A percentile compares a stretch with the other conserved stretches of the same genome.
Evolutionary conservation across 805 yeast genomes (phyloP).

Genomic region (Candida tammaniensis): DNA sequence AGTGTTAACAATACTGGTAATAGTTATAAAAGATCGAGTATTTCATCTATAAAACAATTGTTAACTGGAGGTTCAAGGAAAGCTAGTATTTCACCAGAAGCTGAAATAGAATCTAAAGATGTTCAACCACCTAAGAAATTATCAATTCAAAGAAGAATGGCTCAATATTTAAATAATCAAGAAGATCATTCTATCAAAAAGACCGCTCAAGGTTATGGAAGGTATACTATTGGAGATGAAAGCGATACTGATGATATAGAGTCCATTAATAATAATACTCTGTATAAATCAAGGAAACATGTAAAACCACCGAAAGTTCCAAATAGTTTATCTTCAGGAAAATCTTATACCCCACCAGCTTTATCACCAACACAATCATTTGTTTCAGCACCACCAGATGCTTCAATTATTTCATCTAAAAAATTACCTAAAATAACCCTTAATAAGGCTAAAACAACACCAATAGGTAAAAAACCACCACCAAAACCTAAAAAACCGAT

Average conservation of each 20-base stretch:
- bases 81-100: slow-evolving; percentile 11
- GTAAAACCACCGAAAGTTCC: slow-evolving; percentile 39
- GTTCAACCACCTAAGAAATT: slow-evolving; percentile 18
- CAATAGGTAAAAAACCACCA: slow-evolving; percentile 37
- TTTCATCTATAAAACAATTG: slow-evolving; percentile 28
- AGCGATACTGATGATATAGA: slow-evolving; percentile 33
- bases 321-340: slow-evolving; percentile 21
- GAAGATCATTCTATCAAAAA: slow-evolving; percentile 47
- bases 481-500: slow-evolving; percentile 67
- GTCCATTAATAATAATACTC: slow-evolving; percentile 24
- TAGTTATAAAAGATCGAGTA: slow-evolving; percentile 25
- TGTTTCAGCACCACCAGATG: neutral
- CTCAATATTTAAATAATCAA: slow-evolving; percentile 39
- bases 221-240: slow-evolving; percentile 48
- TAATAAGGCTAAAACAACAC: neutral
- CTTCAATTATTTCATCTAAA: neutral
- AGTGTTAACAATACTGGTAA: slow-evolving; percentile 16
- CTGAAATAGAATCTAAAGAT: slow-evolving; percentile 4
- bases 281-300: slow-evolving; percentile 5
- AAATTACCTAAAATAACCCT: neutral
- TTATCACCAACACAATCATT: neutral
- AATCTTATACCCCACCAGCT: slow-evolving; percentile 5
- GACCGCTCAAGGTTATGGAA: slow-evolving; percentile 82
- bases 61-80: slow-evolving; percentile 24
- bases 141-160: slow-evolving; percentile 56